Conservation (phyloP, 2,329 filamentous ascomycete species). For the Diplodia scrobiculata region DNA sequence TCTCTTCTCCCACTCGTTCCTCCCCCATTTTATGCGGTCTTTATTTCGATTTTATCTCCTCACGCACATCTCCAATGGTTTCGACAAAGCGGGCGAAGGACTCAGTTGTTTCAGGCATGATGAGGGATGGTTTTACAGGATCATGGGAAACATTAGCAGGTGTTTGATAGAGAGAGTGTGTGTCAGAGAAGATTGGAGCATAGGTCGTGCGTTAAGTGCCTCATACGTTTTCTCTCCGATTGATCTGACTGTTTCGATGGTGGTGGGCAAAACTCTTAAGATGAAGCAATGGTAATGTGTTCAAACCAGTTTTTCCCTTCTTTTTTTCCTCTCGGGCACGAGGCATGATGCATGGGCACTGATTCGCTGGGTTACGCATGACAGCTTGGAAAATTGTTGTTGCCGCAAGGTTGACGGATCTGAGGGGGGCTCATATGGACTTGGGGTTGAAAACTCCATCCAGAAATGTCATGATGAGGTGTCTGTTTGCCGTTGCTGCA, state of each 20-base stretch:
- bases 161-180: conserved; percentile 9
- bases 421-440: background rate
- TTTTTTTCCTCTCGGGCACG: background rate
- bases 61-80: background rate
- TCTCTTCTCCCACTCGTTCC: background rate
- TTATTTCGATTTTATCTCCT: background rate
- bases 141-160: conserved; percentile 16
- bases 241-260: background rate
- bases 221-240: background rate
- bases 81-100: conserved; percentile 3
- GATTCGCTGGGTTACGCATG: background rate
- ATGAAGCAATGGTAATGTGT: conserved; percentile 25
- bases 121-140: conserved; percentile 1
- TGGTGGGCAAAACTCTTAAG: background rate
- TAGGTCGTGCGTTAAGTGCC: background rate
- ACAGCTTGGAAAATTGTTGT: background rate
- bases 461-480: background rate
- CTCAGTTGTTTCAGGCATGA: conserved; percentile 1
- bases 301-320: background rate
- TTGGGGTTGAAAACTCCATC: background rate
- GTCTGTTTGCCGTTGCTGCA: background rate
- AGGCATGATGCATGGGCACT: background rate
- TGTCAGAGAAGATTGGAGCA: conserved; percentile 13
- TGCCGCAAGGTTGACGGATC: background rate
- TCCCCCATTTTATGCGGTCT: background rate